phyloP scores from a whole-genome alignment of 2,329 filamentous ascomycete species.

The Diplodia corticola region DNA sequence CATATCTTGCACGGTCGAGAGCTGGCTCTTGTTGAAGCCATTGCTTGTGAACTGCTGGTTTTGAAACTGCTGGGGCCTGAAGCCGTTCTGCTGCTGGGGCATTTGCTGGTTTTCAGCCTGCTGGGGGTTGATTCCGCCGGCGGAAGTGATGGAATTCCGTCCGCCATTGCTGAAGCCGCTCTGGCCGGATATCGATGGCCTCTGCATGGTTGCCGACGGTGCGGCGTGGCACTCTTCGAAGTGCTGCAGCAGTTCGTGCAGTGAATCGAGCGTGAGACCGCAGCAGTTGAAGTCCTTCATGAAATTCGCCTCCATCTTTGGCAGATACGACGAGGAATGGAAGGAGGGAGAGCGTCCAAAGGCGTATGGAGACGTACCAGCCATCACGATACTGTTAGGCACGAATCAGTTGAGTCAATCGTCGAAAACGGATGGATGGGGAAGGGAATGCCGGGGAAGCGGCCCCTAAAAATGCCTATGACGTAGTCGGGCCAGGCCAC shows the following conservation, averaged over 20 bases:
- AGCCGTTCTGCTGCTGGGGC: slow-evolving; percentile 34
- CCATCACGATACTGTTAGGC: slow-evolving; percentile 78
- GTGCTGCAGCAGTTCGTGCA: slow-evolving; percentile 93
- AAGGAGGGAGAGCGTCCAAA: slow-evolving; percentile 88
- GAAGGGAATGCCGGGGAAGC: not conserved
- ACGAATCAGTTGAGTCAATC: slow-evolving; percentile 15
- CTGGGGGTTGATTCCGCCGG: slow-evolving; percentile 28
- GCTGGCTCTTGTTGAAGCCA: slow-evolving; percentile 41
- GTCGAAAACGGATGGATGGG: not conserved
- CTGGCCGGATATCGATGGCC: slow-evolving; percentile 52
- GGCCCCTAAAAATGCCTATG: not conserved
- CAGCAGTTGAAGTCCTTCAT: slow-evolving; percentile 98
- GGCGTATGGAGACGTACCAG: slow-evolving; percentile 89
- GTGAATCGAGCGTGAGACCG: slow-evolving; percentile 80
- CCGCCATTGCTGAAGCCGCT: slow-evolving; percentile 31
- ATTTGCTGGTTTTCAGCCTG: slow-evolving; percentile 34
- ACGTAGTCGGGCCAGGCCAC: not conserved
- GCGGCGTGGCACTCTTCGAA: slow-evolving; percentile 94
- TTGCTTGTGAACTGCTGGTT: slow-evolving; percentile 32
- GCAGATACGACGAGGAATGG: slow-evolving; percentile 94
- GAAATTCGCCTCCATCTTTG: slow-evolving; percentile 94
- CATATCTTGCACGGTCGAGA: slow-evolving; percentile 59
- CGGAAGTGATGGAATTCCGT: slow-evolving; percentile 8
- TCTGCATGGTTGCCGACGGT: slow-evolving; percentile 35
- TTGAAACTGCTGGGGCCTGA: slow-evolving; percentile 43